These are phyloP conservation scores for Saccharomycopsis fibuligera DNA, from an alignment of 805 yeast genomes.

Conservation along the genomic window DNA sequence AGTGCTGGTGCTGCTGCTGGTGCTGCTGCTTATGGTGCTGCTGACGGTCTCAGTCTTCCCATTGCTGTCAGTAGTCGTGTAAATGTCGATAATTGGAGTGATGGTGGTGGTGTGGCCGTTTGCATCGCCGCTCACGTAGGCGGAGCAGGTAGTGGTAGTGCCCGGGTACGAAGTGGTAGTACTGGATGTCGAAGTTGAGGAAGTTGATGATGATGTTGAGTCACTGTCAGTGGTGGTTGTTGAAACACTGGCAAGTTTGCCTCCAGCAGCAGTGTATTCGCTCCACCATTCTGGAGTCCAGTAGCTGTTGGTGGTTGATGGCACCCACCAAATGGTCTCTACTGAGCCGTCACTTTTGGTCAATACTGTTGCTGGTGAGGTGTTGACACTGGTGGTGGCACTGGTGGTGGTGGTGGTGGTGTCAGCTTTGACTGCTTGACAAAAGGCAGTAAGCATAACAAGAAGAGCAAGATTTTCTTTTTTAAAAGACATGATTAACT, in stretches of 20 bases:
- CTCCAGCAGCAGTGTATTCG: conserved; percentile 21
- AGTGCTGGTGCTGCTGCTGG: conserved; percentile 12
- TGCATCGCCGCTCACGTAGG: conserved; percentile 9
- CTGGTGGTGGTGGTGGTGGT: conserved; percentile 8
- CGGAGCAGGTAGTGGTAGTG: conserved; percentile 18
- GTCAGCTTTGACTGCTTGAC: conserved; percentile 4
- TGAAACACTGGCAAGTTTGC: conserved; percentile 16
- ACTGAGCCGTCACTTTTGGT: conserved; percentile 17
- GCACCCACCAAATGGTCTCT: conserved; percentile 22
- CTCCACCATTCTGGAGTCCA: conserved; percentile 22
- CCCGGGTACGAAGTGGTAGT: conserved; percentile 17
- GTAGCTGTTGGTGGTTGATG: conserved; percentile 18
- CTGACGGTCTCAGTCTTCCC: conserved; percentile 16
- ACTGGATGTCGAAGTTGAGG: conserved; percentile 2
- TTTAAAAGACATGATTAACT: conserved; percentile 1
- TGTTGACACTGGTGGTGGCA: conserved; percentile 7
- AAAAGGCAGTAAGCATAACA: conserved; percentile 6
- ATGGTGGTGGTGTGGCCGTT: conserved; percentile 24
- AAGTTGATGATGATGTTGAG: not conserved
- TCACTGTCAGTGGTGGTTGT: not conserved
- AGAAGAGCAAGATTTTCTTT: not conserved
- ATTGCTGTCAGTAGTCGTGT: conserved; percentile 19
- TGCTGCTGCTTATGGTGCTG: conserved; percentile 6
- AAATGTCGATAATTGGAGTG: conserved; percentile 32
- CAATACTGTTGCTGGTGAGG: conserved; percentile 19